Base-by-base conservation (phyloP, 768 basidiomycete genomes). In the Suillus subaureus region DNA sequence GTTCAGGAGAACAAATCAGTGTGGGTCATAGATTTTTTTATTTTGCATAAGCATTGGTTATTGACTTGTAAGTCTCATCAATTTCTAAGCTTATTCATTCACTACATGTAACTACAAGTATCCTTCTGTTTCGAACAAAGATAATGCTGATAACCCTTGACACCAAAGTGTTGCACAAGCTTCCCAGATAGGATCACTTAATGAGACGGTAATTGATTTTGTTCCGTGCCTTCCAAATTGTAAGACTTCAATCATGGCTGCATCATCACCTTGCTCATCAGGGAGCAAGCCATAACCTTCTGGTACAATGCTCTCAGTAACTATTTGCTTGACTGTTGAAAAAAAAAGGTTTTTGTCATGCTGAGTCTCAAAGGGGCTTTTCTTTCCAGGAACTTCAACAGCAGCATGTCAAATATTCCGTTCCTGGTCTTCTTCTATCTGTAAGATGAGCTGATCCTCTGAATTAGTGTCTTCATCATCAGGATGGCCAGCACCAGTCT, bases 141-240 rank as follows among this genome's bases (percentile, higher is more conserved):
- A 64, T 21, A 69, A 31, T n/a, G 62, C 49, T 40, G n/a, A 49
- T 3, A 70, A 58, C 1, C 64, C 70, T 15, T 65, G 58, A 33
- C 51, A 68, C 71, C 69, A 72, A 23, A 66, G 37, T 61, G 64
- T 66, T 39, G 68, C 69, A 1, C 43, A 55, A 7, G 63, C 67
- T 7, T 56, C 62, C 71, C 68, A 72, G 9, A 71, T 54, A 3
- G 51, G 8, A 40, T 69, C 67, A 8, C 65, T 55, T 18, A 35
- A 35, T 1, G 7, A 72, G 0, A 64, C 1, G 61, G 47, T 31
- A 1, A 74, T 58, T 21, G 61, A n/a, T 45, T 64, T 64, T 45
- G n/a, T 23, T 12, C 64, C 58, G 1, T 37, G 43, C 2, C 62
- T 58, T 4, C 23, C 23, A 15, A 63, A 63, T 49, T 61, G 65